Conservation (phyloP, 352 stramenopile species). For the Pythium brachiatum region DNA sequence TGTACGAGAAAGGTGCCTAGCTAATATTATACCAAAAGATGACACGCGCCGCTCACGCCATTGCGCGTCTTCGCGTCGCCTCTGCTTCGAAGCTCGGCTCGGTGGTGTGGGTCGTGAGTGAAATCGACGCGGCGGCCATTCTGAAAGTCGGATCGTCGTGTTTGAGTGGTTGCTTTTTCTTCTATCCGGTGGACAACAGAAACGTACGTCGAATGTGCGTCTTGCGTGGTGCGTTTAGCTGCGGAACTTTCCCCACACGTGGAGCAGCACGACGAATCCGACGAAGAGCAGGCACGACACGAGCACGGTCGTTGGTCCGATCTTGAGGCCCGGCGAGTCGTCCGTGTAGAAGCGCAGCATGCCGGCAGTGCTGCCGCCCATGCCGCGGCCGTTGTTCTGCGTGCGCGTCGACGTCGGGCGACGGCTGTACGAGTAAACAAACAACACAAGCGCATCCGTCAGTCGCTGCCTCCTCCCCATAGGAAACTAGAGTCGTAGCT, state of each 20-base stretch:
- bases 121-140: not conserved
- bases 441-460: constrained; percentile 4
- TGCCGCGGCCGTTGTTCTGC: constrained; percentile 77
- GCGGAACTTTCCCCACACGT: constrained; percentile 97
- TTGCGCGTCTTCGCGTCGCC: not conserved
- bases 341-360: constrained; percentile 98
- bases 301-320: constrained; percentile 95
- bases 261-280: constrained; percentile 95
- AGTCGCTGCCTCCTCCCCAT: not conserved
- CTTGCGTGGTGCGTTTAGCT: constrained; percentile 31
- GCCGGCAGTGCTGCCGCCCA: constrained; percentile 84
- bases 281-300: constrained; percentile 95
- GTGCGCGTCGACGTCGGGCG: constrained; percentile 42
- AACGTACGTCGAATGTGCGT: no score
- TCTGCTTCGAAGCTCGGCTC: not conserved
- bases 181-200: not conserved
- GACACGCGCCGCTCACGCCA: constrained; percentile 2
- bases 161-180: not conserved
- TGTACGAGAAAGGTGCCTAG: constrained; percentile 25
- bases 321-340: constrained; percentile 95
- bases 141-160: not conserved
- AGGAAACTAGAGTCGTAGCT: no score
- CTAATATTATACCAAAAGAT: constrained; percentile 38
- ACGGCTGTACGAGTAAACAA: constrained; percentile 29
- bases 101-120: not conserved